Conservation (phyloP, 179 eudicot genomes). For the Kewa caespitosa region DNA sequence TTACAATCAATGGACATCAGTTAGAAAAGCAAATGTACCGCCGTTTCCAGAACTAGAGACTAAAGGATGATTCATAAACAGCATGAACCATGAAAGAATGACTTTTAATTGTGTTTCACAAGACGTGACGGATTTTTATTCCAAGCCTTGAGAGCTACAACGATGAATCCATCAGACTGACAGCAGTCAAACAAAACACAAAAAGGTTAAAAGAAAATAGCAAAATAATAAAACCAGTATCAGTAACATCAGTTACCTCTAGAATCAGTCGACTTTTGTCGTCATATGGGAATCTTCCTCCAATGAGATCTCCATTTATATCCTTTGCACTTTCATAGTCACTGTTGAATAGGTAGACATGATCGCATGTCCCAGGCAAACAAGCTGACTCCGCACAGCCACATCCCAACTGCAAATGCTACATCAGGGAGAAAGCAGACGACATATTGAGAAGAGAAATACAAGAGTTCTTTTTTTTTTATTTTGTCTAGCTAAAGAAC, state of each 20-base stretch:
- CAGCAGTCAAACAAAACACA: too few species aligned
- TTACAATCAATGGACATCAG: not conserved
- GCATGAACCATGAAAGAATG: too few species aligned
- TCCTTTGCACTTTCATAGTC: slow-evolving; percentile 92
- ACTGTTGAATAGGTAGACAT: slow-evolving; percentile 89
- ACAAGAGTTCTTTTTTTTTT: too few species aligned
- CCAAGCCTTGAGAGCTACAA: not conserved
- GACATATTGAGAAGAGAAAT: not conserved
- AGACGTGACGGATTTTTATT: not conserved
- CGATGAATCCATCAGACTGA: not conserved
- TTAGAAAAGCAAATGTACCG: too few species aligned
- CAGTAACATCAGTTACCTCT: slow-evolving; percentile 45
- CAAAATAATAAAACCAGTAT: not conserved
- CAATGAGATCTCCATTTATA: slow-evolving; percentile 71
- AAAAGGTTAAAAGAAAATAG: not conserved
- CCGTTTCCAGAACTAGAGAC: too few species aligned
- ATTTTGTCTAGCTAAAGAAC: too few species aligned
- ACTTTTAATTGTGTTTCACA: too few species aligned
- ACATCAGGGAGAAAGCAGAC: slow-evolving; percentile 10
- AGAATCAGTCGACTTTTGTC: slow-evolving; percentile 68
- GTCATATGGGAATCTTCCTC: slow-evolving; percentile 85
- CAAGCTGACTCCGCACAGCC: slow-evolving; percentile 68
- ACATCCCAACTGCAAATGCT: slow-evolving; percentile 80
- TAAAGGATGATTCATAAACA: too few species aligned
- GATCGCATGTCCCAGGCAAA: slow-evolving; percentile 76